A percentile compares a stretch with the other conserved stretches of the same genome.
These are phyloP conservation scores for Trichothecium sympodiale DNA, from an alignment of 2,329 filamentous ascomycete genomes.

Conservation along the genomic window DNA sequence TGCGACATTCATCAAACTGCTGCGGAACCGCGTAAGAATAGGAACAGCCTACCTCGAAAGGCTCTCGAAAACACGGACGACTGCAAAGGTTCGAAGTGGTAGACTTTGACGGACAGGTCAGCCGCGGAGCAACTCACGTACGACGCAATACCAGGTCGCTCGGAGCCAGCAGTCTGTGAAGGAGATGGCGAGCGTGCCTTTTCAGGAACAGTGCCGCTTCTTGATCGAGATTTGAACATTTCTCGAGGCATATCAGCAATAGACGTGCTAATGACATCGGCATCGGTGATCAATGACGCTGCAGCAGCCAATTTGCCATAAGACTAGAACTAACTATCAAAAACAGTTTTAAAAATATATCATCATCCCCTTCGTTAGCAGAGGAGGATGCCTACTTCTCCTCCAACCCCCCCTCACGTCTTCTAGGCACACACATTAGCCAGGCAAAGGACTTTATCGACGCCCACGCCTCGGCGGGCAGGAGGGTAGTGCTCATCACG, in stretches of 20 bases:
- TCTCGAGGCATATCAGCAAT: conserved; percentile 61
- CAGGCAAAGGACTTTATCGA: conserved; percentile 69
- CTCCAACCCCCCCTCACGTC: conserved; percentile 70
- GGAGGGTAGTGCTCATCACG: conserved; percentile 79
- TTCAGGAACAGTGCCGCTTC: conserved; percentile 10
- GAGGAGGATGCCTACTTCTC: conserved; percentile 67
- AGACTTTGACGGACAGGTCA: too few relatives aligned
- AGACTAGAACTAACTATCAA: too few relatives aligned
- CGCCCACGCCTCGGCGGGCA: conserved; percentile 55
- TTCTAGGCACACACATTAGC: conserved; percentile 58
- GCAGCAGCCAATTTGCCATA: too few relatives aligned
- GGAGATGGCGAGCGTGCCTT: conserved; percentile 2
- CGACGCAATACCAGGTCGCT: too few relatives aligned
- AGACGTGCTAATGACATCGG: conserved; percentile 71
- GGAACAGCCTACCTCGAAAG: too few relatives aligned
- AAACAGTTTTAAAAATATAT: too few relatives aligned
- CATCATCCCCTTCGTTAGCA: conserved; percentile 5
- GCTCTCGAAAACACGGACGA: too few relatives aligned
- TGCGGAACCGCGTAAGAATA: too few relatives aligned
- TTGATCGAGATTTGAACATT: conserved; percentile 32
- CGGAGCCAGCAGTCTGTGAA: background rate
- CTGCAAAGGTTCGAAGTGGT: too few relatives aligned
- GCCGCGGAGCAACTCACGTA: too few relatives aligned
- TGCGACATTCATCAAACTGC: too few relatives aligned
- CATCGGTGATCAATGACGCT: conserved; percentile 69